phyloP scores from a whole-genome alignment of 106 monocot genomes.

The Agapanthus africanus region DNA sequence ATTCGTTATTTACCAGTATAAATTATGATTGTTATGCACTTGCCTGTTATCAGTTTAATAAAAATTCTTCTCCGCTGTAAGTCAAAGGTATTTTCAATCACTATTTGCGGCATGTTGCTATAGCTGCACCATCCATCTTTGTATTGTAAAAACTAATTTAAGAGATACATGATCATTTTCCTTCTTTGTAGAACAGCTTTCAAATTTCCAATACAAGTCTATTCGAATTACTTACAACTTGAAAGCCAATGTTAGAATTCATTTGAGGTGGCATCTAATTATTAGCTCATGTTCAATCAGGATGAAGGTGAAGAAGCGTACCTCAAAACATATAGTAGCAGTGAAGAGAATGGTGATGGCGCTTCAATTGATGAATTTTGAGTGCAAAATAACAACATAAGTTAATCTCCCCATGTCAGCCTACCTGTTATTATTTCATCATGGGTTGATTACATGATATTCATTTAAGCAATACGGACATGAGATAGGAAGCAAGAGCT shows the following conservation, averaged over 20 bases:
- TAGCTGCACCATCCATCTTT: too few species aligned
- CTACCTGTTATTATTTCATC: neutral
- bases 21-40: neutral
- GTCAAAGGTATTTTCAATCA: too few species aligned
- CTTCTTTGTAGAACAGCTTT: neutral
- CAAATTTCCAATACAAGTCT: neutral
- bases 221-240: neutral
- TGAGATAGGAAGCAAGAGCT: conserved; percentile 4
- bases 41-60: neutral
- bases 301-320: conserved; percentile 94
- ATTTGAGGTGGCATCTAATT: neutral
- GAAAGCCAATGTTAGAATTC: neutral
- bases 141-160: too few species aligned
- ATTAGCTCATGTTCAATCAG: conserved; percentile 18
- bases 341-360: conserved; percentile 22
- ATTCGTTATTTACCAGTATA: too few species aligned
- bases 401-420: neutral
- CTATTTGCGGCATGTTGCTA: too few species aligned
- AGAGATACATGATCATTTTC: too few species aligned
- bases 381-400: neutral
- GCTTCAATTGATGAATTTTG: neutral
- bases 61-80: too few species aligned
- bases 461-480: too few species aligned
- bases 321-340: conserved; percentile 48
- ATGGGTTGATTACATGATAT: neutral